Percentiles rank a stretch among this genome's conserved stretches.
phyloP scores from a whole-genome alignment of 768 basidiomycete species.

The Epithele typhae region DNA sequence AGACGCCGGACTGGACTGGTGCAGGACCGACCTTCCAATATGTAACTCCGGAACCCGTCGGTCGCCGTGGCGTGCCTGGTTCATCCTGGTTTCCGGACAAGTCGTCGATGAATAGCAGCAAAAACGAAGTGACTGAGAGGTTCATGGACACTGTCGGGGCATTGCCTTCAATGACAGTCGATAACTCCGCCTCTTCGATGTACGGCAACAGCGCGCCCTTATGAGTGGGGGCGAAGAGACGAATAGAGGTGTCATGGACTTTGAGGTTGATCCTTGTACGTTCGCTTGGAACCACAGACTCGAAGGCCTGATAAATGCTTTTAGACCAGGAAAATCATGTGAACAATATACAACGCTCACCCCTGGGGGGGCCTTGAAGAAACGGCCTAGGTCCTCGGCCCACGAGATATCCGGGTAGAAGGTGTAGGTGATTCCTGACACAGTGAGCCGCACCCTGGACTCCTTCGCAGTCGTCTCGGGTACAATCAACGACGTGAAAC shows the following conservation, averaged over 20 bases:
- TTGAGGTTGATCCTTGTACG: slow-evolving; percentile 67
- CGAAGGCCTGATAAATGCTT: slow-evolving; percentile 63
- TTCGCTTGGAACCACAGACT: slow-evolving; percentile 89
- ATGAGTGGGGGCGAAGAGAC: slow-evolving; percentile 50
- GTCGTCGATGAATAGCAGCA: slow-evolving; percentile 54
- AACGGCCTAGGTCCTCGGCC: slow-evolving; percentile 54
- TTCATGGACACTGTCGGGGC: slow-evolving; percentile 51
- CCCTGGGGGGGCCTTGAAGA: slow-evolving; percentile 82
- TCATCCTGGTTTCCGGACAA: slow-evolving; percentile 30
- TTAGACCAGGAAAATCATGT: neutral
- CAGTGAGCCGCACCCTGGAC: slow-evolving; percentile 60
- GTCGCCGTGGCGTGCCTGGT: slow-evolving; percentile 13
- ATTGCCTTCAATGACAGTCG: slow-evolving; percentile 69
- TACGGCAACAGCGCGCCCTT: slow-evolving; percentile 66
- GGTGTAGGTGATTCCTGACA: slow-evolving; percentile 62
- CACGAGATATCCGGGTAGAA: slow-evolving; percentile 60
- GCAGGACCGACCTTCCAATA: slow-evolving; percentile 62
- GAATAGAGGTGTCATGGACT: slow-evolving; percentile 63
- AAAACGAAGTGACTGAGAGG: slow-evolving; percentile 43
- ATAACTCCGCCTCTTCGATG: slow-evolving; percentile 61
- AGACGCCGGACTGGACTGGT: no score
- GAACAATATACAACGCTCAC: slow-evolving; percentile 41
- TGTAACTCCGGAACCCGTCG: slow-evolving; percentile 31
- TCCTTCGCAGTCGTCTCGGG: slow-evolving; percentile 71
- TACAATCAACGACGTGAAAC: slow-evolving; percentile 61